Evolutionary conservation across 768 basidiomycete genomes (phyloP), one percentile per base, ranked within the genome.

Genomic region (Boletus sensibilis): DNA sequence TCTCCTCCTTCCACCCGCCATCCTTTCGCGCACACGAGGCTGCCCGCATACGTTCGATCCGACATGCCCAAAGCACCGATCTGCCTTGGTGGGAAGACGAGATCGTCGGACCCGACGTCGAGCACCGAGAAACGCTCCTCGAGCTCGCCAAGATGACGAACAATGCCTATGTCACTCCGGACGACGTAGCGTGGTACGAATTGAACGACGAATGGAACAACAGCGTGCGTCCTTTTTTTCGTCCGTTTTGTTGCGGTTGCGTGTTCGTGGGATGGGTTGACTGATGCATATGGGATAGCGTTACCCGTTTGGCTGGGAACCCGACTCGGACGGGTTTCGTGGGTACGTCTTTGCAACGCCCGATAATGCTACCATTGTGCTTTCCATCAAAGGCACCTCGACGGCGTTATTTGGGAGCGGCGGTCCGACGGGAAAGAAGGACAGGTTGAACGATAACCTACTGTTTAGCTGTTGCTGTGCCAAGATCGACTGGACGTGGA

Each of bases 391-490:
- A 71, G 96, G 96, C 34, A 97, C 95, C 0, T 91, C 91, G n/a
- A 84, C 90, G 0, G 82, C 82, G 3, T 48, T 85, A 11, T 81
- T 92, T 50, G 83, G 90, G 1, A 82, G 87, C 20, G 86, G 85
- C 1, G 92, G 93, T 0, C 86, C 87, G 14, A 98, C 96, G n/a
- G 79, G 79, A 3, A 86, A 84, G 76, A 96, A 94, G 67, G 96
- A 98, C 77, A 95, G 90, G 73, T 69, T 90, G 52, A 98, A 98
- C 75, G 94, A 98, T 69, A 98, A 95, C 62, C 71, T 97, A 7
- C 73, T 98, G 55, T 96, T 96, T 71, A 89, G 87, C 59, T 98
- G 96, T 68, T 98, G 96, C 72, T 98, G 96, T 71, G 96, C 96
- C 0, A 76, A 84, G 18, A 82, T 97, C 29, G 92, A 92, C 66